A percentile compares a stretch with the other conserved stretches of the same genome.
phyloP scores from a whole-genome alignment of 768 basidiomycete genomes.

The Mrakia frigida region DNA sequence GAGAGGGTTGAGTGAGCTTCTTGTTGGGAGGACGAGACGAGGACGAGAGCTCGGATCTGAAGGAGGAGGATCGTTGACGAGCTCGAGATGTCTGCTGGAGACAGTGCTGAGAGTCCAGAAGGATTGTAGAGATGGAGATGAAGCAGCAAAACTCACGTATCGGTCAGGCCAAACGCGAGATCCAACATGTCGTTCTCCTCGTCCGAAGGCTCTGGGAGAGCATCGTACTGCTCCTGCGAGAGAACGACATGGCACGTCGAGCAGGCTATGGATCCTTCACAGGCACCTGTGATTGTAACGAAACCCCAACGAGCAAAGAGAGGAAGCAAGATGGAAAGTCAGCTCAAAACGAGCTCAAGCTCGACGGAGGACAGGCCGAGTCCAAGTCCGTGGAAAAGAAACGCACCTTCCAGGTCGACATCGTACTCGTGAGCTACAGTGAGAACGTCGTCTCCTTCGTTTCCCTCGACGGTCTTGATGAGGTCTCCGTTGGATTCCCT shows the following conservation, averaged over 20 bases:
- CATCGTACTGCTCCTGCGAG: conserved; percentile 71
- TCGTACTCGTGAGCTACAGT: conserved; percentile 91
- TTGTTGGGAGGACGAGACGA: too few species aligned
- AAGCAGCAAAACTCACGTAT: conserved; percentile 61
- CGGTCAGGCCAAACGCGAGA: conserved; percentile 93
- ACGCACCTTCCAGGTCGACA: conserved; percentile 82
- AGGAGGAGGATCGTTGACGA: background rate
- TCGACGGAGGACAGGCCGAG: background rate
- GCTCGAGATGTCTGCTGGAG: background rate
- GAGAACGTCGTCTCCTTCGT: conserved; percentile 88
- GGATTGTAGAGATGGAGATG: background rate
- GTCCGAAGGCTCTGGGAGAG: conserved; percentile 85
- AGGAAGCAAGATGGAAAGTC: background rate
- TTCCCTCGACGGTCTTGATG: conserved; percentile 84
- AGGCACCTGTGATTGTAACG: conserved; percentile 62
- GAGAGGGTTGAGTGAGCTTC: background rate
- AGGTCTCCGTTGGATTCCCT: conserved; percentile 75
- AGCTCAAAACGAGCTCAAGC: too few species aligned
- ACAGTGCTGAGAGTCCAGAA: background rate
- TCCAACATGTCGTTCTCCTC: conserved; percentile 91
- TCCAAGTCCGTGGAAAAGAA: background rate
- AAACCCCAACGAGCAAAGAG: background rate
- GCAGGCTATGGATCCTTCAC: conserved; percentile 93
- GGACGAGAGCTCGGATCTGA: background rate
- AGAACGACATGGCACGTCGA: conserved; percentile 96